Evolutionary conservation across 2,329 filamentous ascomycete species (phyloP).

Genomic region (Colletotrichum kahawae): DNA sequence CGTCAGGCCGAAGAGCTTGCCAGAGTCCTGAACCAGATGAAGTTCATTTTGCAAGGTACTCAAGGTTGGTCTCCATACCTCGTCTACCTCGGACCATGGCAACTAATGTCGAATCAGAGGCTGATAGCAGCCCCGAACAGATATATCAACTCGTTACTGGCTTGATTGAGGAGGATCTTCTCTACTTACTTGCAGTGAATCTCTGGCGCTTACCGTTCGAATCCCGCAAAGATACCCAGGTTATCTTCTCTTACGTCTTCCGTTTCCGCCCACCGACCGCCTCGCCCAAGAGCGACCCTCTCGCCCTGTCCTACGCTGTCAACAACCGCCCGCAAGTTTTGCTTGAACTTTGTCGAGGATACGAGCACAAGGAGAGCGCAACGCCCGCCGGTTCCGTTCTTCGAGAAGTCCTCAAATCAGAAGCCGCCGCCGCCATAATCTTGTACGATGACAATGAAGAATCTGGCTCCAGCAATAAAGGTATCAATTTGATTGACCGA

Average conservation of each 20-base stretch:
- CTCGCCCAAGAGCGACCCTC: slow-evolving; percentile 73
- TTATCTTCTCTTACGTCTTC: slow-evolving; percentile 94
- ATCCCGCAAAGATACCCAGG: slow-evolving; percentile 92
- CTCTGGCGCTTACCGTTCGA: slow-evolving; percentile 92
- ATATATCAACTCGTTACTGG: slow-evolving; percentile 85
- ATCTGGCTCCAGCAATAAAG: slow-evolving; percentile 73
- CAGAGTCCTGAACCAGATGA: slow-evolving; percentile 88
- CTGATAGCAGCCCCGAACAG: slow-evolving; percentile 85
- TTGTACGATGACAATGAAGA: slow-evolving; percentile 87
- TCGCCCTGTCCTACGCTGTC: slow-evolving; percentile 88
- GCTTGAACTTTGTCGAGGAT: slow-evolving; percentile 86
- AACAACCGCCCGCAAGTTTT: slow-evolving; percentile 86
- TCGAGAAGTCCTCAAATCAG: slow-evolving; percentile 86
- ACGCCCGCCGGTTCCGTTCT: slow-evolving; percentile 90
- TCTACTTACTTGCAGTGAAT: slow-evolving; percentile 81
- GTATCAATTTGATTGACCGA: slow-evolving; percentile 78
- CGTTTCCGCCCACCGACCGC: slow-evolving; percentile 79
- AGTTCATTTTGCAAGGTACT: slow-evolving; percentile 89
- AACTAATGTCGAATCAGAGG: slow-evolving; percentile 59
- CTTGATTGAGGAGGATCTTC: slow-evolving; percentile 87
- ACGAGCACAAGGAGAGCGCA: slow-evolving; percentile 88
- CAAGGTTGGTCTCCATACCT: slow-evolving; percentile 64
- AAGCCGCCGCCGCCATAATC: slow-evolving; percentile 88
- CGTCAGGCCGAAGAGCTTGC: slow-evolving; percentile 83
- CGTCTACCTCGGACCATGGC: neutral